Evolutionary conservation across 2,329 filamentous ascomycete genomes (phyloP).

Genomic region (Diaporthe humulicola): DNA sequence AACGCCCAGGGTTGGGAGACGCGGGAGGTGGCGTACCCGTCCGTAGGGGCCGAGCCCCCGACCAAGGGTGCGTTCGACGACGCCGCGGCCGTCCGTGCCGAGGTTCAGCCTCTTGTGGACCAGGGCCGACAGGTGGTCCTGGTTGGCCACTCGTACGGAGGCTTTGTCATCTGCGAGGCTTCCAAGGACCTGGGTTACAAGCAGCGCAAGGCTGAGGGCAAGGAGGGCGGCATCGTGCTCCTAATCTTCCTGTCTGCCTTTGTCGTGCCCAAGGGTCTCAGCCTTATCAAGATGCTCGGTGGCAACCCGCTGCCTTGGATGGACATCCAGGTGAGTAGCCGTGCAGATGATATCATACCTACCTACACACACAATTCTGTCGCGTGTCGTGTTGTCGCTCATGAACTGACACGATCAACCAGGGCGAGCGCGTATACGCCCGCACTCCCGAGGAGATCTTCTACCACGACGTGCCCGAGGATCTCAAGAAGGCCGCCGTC

Average conservation of each 20-base stretch:
- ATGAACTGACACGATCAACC: slow-evolving; percentile 5
- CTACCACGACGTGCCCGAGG: slow-evolving; percentile 42
- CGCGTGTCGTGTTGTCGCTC: too few species aligned
- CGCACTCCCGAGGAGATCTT: slow-evolving; percentile 40
- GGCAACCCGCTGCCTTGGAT: slow-evolving; percentile 45
- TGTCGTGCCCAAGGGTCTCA: slow-evolving; percentile 43
- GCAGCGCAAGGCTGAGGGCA: slow-evolving; percentile 47
- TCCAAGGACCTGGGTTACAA: slow-evolving; percentile 48
- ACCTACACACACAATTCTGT: too few species aligned
- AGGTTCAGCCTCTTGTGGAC: slow-evolving; percentile 43
- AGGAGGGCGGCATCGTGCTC: slow-evolving; percentile 51
- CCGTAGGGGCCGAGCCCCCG: slow-evolving; percentile 48
- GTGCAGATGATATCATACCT: too few species aligned
- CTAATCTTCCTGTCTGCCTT: slow-evolving; percentile 48
- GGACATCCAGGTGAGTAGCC: slow-evolving; percentile 38
- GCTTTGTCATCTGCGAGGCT: slow-evolving; percentile 47
- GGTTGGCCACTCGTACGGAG: slow-evolving; percentile 51
- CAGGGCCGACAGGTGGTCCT: slow-evolving; percentile 50
- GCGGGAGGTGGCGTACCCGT: slow-evolving; percentile 48
- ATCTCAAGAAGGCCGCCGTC: slow-evolving; percentile 36
- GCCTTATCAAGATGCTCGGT: slow-evolving; percentile 43
- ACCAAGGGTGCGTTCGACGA: slow-evolving; percentile 46
- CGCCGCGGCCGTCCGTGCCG: slow-evolving; percentile 44
- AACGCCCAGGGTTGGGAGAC: slow-evolving; percentile 46
- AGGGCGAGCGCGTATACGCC: slow-evolving; percentile 39